These are phyloP conservation scores for Begonia peltatifolia DNA, from an alignment of 306 rosid genomes.

Conservation along the genomic window DNA sequence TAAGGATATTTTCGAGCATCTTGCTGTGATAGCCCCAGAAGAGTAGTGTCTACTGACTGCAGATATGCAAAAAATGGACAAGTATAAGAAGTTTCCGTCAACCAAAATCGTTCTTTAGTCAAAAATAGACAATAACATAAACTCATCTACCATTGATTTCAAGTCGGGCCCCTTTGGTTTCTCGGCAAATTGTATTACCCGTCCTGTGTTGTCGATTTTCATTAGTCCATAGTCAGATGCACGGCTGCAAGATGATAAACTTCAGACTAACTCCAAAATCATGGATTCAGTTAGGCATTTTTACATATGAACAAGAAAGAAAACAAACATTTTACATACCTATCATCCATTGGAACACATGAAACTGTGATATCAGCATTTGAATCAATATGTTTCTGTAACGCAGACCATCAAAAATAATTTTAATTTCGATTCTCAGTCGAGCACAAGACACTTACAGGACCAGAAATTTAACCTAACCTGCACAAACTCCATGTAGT, in stretches of 20 bases:
- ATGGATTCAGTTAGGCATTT: neutral
- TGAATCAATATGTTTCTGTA: constrained; percentile 79
- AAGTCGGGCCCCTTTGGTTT: constrained; percentile 83
- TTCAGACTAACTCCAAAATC: neutral
- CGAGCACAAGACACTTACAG: neutral
- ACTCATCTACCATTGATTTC: constrained; percentile 62
- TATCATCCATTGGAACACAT: constrained; percentile 80
- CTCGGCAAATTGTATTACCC: constrained; percentile 69
- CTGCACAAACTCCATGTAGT: constrained; percentile 80
- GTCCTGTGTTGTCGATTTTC: constrained; percentile 68
- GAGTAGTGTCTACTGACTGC: constrained; percentile 81
- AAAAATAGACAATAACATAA: neutral
- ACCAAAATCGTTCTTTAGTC: too few species aligned
- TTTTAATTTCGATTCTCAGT: neutral
- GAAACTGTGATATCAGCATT: constrained; percentile 94
- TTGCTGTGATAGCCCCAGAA: constrained; percentile 61
- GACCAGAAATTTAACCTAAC: constrained; percentile 12
- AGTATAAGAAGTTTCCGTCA: too few species aligned
- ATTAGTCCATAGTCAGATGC: constrained; percentile 85
- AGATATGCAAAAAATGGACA: constrained; percentile 4
- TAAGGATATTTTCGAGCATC: constrained; percentile 57
- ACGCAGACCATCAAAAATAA: neutral
- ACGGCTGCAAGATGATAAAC: constrained; percentile 6
- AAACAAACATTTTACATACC: constrained; percentile 21
- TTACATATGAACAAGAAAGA: neutral